phyloP scores from a whole-genome alignment of 1,284 basidiomycete genomes.

The Trichosporon faecale region DNA sequence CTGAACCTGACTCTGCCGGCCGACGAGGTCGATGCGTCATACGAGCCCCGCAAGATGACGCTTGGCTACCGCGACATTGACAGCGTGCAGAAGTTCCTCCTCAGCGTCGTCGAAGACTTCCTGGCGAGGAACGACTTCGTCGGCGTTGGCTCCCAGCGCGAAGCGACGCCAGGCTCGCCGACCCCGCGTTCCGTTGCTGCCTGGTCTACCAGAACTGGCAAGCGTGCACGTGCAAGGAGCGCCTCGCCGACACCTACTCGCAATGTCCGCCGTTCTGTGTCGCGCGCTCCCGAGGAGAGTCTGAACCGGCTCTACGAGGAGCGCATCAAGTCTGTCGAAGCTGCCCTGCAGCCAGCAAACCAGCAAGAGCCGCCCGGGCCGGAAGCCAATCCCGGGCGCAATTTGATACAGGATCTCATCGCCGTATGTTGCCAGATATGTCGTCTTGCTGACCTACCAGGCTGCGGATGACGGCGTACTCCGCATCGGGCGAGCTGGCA shows the following conservation, averaged over 20 bases:
- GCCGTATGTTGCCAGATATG: background rate
- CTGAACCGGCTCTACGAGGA: background rate
- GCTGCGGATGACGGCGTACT: conserved; percentile 19
- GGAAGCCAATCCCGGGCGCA: background rate
- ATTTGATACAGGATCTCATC: conserved; percentile 11
- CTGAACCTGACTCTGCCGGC: conserved; percentile 67
- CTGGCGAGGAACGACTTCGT: conserved; percentile 64
- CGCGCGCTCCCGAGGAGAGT: background rate
- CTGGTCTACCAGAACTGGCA: background rate
- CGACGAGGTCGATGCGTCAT: conserved; percentile 66
- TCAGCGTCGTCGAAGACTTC: conserved; percentile 62
- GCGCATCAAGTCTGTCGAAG: background rate
- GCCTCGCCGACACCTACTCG: background rate
- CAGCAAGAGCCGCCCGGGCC: background rate
- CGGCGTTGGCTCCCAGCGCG: background rate
- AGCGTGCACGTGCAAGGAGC: background rate
- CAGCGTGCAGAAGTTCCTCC: conserved; percentile 59
- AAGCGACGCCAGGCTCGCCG: background rate
- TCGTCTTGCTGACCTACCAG: background rate
- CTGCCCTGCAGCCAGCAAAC: background rate
- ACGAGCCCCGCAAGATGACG: conserved; percentile 69
- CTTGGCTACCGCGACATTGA: conserved; percentile 64
- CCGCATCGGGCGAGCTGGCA: conserved; percentile 5
- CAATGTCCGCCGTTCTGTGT: background rate
- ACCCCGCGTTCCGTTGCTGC: background rate